Conservation (phyloP, 2,329 filamentous ascomycete genomes). For the Xylaria sp. region DNA sequence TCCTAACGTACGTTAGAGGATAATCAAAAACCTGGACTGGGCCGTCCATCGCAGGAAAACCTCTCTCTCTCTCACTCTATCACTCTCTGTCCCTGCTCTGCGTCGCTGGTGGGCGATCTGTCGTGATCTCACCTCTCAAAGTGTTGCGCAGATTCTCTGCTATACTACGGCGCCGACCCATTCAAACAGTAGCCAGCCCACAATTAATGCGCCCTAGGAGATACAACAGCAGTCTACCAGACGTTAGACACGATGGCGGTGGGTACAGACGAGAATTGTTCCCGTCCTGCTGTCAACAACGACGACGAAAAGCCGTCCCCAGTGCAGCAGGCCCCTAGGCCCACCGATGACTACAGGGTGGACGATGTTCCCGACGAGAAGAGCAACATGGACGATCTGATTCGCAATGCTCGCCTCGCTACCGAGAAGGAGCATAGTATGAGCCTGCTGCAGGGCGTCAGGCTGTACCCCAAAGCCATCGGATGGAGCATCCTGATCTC, state of each 20-base stretch:
- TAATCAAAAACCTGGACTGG: neutral
- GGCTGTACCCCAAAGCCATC: constrained; percentile 87
- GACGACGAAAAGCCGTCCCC: constrained; percentile 35
- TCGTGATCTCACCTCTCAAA: constrained; percentile 4
- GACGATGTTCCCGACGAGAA: constrained; percentile 32
- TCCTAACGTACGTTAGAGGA: too few species aligned
- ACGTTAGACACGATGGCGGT: constrained; percentile 31
- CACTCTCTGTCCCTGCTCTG: neutral
- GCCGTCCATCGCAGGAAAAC: constrained; percentile 11
- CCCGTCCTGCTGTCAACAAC: constrained; percentile 6
- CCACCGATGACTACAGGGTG: constrained; percentile 27
- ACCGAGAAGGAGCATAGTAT: constrained; percentile 74
- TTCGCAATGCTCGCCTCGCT: constrained; percentile 61
- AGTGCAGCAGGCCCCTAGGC: constrained; percentile 23
- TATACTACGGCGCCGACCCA: constrained; percentile 12
- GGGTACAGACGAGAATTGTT: constrained; percentile 34
- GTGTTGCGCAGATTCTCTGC: constrained; percentile 2
- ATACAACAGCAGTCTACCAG: constrained; percentile 7
- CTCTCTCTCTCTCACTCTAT: too few species aligned
- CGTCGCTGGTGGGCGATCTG: constrained; percentile 10
- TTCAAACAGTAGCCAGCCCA: constrained; percentile 21
- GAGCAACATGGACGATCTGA: constrained; percentile 50
- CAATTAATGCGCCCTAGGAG: constrained; percentile 25
- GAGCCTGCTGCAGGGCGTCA: constrained; percentile 80
- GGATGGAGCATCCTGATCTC: constrained; percentile 86